Evolutionary conservation across 768 basidiomycete species (phyloP).

Genomic region (Phylloporus scabripes): DNA sequence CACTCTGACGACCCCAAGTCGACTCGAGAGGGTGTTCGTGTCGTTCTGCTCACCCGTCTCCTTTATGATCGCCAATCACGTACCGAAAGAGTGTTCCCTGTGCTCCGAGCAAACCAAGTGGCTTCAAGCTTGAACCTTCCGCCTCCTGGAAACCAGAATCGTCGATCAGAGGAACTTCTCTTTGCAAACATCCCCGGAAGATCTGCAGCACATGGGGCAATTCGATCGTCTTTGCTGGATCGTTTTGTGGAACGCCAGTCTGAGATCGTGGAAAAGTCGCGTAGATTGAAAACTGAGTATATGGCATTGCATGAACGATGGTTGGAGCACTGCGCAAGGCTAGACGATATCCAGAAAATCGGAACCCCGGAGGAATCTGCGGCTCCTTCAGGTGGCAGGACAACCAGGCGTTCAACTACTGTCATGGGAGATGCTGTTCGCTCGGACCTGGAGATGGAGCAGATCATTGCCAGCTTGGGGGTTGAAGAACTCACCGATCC

Average conservation of each 20-base stretch:
- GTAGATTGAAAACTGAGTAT: conserved; percentile 61
- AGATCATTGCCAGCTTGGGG: conserved; percentile 91
- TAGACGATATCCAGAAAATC: conserved; percentile 48
- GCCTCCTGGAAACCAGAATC: conserved; percentile 34
- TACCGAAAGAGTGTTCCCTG: conserved; percentile 56
- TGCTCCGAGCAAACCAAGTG: conserved; percentile 55
- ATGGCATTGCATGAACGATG: conserved; percentile 63
- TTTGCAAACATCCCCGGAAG: conserved; percentile 32
- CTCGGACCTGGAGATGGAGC: conserved; percentile 95
- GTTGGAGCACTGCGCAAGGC: conserved; percentile 60
- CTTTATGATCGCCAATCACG: conserved; percentile 56
- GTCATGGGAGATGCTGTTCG: conserved; percentile 82
- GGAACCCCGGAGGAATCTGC: conserved; percentile 35
- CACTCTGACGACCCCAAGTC: conserved; percentile 32
- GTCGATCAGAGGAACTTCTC: conserved; percentile 46
- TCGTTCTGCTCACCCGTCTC: conserved; percentile 58
- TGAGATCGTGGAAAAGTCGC: conserved; percentile 47
- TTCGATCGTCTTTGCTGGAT: conserved; percentile 47
- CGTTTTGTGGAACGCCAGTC: conserved; percentile 52
- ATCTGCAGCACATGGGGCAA: conserved; percentile 33
- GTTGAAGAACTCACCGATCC: conserved; percentile 94
- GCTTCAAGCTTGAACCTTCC: conserved; percentile 32
- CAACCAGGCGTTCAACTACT: conserved; percentile 70
- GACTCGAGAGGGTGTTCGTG: conserved; percentile 54
- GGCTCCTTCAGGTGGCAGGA: conserved; percentile 43